Evolutionary conservation across 148 eudicot species (phyloP).

Genomic region (Diospyros kaki): DNA sequence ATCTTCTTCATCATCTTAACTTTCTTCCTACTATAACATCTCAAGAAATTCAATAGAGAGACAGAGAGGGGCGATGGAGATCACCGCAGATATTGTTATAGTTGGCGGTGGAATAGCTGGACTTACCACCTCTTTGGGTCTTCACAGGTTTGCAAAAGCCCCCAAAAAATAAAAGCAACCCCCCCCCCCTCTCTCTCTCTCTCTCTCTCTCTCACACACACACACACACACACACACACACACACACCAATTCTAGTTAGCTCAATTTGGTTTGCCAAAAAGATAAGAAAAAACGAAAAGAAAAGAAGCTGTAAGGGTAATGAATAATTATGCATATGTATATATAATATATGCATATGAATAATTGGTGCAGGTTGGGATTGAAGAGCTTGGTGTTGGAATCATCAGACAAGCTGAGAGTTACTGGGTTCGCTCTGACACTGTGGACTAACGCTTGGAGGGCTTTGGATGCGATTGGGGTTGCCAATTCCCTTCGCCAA

Average conservation of each 20-base stretch:
- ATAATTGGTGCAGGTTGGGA: conserved; percentile 30
- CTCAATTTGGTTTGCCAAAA: too few species aligned
- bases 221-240: too few species aligned
- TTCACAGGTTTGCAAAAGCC: conserved; percentile 31
- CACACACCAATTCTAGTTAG: too few species aligned
- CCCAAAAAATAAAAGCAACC: background rate
- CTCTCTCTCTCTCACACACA: too few species aligned
- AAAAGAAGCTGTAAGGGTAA: too few species aligned
- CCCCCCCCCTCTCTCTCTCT: background rate
- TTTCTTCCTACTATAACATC: too few species aligned
- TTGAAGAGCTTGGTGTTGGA: conserved; percentile 42
- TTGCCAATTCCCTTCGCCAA: conserved; percentile 31
- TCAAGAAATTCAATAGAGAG: too few species aligned
- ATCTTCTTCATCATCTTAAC: background rate
- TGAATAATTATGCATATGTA: too few species aligned
- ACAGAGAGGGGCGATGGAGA: conserved; percentile 5
- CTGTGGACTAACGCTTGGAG: conserved; percentile 50
- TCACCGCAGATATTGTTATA: conserved; percentile 40
- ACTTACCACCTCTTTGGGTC: conserved; percentile 37
- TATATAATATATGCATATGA: too few species aligned
- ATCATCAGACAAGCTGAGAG: conserved; percentile 38
- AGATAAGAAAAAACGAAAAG: too few species aligned
- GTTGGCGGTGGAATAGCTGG: conserved; percentile 58
- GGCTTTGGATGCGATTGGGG: conserved; percentile 47
- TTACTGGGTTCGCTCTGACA: conserved; percentile 41